Percentiles rank a stretch among this genome's conserved stretches.
phyloP scores from a whole-genome alignment of 257 asterid genomes.

The Phtheirospermum japonicum region DNA sequence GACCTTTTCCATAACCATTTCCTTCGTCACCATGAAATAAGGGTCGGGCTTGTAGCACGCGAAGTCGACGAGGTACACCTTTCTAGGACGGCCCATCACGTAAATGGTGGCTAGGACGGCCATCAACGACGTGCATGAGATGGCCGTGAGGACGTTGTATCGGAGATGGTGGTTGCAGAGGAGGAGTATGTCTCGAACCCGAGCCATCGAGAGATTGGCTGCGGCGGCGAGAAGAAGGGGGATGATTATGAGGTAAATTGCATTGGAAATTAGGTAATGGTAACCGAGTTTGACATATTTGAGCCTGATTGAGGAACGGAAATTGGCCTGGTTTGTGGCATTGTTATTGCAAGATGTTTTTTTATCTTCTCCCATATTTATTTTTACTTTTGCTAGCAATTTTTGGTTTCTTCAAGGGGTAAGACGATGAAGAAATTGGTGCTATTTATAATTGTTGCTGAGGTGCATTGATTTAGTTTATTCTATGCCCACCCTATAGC shows the following conservation, averaged over 20 bases:
- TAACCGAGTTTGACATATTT: slow-evolving; percentile 42
- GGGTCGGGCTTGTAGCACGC: slow-evolving; percentile 45
- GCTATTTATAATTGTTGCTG: too few relatives aligned
- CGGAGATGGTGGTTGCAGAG: slow-evolving; percentile 25
- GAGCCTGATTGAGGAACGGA: slow-evolving; percentile 31
- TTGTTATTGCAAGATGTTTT: too few relatives aligned
- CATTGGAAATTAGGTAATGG: slow-evolving; percentile 38
- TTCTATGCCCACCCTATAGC: too few relatives aligned
- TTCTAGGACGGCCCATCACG: slow-evolving; percentile 36
- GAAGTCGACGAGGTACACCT: slow-evolving; percentile 39
- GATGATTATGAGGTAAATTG: slow-evolving; percentile 32
- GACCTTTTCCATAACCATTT: slow-evolving; percentile 16
- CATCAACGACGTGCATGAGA: slow-evolving; percentile 26
- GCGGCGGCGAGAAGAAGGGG: slow-evolving; percentile 30
- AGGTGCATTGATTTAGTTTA: too few relatives aligned
- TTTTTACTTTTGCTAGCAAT: too few relatives aligned
- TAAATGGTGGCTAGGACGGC: slow-evolving; percentile 35
- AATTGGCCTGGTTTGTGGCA: too few relatives aligned
- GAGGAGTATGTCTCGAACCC: slow-evolving; percentile 21
- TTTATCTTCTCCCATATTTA: too few relatives aligned
- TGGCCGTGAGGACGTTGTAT: slow-evolving; percentile 28
- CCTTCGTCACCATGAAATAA: slow-evolving; percentile 24
- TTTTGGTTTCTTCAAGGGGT: too few relatives aligned
- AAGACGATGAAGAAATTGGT: too few relatives aligned
- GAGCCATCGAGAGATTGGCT: slow-evolving; percentile 30